These are phyloP conservation scores for Pythium insidiosum DNA, from an alignment of 352 stramenopile species.

Conservation along the genomic window DNA sequence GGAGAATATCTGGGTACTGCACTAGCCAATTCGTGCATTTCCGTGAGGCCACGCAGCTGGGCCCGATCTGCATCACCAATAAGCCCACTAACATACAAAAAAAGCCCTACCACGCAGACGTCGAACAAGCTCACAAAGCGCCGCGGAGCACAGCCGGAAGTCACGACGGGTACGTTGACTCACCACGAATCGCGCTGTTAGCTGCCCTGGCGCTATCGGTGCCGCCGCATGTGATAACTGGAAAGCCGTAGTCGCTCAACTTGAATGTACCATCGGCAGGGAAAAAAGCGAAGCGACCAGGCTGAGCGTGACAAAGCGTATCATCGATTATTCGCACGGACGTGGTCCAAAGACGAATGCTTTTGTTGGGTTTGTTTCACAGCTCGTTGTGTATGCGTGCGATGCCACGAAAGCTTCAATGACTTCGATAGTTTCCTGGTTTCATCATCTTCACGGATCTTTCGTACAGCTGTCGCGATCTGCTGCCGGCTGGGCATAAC, in stretches of 20 bases:
- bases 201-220: not conserved
- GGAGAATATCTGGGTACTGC: too few species aligned
- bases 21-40: not conserved
- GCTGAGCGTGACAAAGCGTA: not conserved
- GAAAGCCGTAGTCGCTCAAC: not conserved
- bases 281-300: not conserved
- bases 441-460: slow-evolving; percentile 1
- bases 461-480: not conserved
- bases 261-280: slow-evolving; percentile 1
- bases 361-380: not conserved
- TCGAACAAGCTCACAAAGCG: not conserved
- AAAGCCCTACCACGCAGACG: not conserved
- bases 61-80: slow-evolving; percentile 1
- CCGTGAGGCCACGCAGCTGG: not conserved
- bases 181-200: not conserved
- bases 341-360: not conserved
- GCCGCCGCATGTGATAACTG: not conserved
- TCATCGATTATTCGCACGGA: not conserved
- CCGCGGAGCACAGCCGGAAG: not conserved
- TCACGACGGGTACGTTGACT: not conserved
- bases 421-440: not conserved
- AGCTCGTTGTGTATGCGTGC: not conserved
- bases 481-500: not conserved
- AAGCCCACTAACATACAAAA: not conserved
- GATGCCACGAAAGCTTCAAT: not conserved